Evolutionary conservation across 2,329 filamentous ascomycete species (phyloP).

Genomic region (Nemania sp.): DNA sequence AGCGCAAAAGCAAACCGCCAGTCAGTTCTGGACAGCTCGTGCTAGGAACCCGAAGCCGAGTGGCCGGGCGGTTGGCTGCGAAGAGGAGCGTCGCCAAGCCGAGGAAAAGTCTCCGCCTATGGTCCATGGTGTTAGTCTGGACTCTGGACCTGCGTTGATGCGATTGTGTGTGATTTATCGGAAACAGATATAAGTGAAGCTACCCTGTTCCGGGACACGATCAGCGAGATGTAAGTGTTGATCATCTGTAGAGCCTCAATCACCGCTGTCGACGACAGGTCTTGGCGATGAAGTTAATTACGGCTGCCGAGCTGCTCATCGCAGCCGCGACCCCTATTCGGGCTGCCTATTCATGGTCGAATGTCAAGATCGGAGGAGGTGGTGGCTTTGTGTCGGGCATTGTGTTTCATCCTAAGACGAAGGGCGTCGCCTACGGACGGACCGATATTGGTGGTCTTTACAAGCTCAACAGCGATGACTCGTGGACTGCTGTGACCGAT

Average conservation of each 20-base stretch:
- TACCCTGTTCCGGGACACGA: constrained; percentile 7
- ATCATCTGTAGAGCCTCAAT: constrained; percentile 15
- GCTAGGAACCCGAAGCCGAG: constrained; percentile 1
- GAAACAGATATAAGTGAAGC: constrained; percentile 15
- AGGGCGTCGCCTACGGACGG: constrained; percentile 57
- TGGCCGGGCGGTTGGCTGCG: not conserved
- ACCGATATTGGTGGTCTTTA: constrained; percentile 63
- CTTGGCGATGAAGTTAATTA: constrained; percentile 33
- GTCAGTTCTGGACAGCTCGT: constrained; percentile 4
- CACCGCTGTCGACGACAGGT: constrained; percentile 2
- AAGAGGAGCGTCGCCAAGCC: not conserved
- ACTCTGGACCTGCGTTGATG: not conserved
- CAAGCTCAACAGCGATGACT: constrained; percentile 57
- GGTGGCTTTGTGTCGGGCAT: constrained; percentile 61
- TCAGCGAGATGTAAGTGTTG: constrained; percentile 12
- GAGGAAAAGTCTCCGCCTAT: no score
- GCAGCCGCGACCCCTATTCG: constrained; percentile 29
- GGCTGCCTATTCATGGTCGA: constrained; percentile 50
- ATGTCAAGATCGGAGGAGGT: constrained; percentile 57
- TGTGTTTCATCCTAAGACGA: constrained; percentile 56
- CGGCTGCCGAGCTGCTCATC: constrained; percentile 25
- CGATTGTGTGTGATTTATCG: constrained; percentile 7
- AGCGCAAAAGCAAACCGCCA: not conserved
- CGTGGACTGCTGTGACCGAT: constrained; percentile 59
- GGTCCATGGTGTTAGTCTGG: not conserved